Percentiles rank a stretch among this genome's conserved stretches.
phyloP scores from a whole-genome alignment of 1,284 basidiomycete genomes.

The Fomitopsis schrenkii region DNA sequence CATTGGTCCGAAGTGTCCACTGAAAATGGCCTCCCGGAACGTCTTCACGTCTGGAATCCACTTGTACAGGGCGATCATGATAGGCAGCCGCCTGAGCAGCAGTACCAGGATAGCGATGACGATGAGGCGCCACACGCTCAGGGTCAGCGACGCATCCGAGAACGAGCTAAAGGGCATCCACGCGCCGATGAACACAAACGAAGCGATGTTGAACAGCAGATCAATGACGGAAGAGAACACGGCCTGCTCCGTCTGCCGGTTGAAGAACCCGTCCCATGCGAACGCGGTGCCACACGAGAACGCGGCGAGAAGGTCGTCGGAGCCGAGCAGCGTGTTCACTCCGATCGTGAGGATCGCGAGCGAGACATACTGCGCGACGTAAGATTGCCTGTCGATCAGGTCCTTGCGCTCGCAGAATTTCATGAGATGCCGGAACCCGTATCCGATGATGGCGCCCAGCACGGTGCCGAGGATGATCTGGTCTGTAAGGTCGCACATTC shows the following conservation, averaged over 20 bases:
- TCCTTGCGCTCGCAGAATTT: conserved; percentile 89
- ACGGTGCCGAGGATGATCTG: conserved; percentile 80
- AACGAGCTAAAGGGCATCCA: conserved; percentile 91
- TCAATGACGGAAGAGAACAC: conserved; percentile 97
- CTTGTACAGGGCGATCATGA: conserved; percentile 78
- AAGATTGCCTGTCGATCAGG: conserved; percentile 94
- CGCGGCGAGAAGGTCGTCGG: conserved; percentile 90
- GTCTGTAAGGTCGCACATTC: conserved; percentile 42
- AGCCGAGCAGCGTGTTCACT: conserved; percentile 81
- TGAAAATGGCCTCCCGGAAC: conserved; percentile 81
- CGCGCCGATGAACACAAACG: conserved; percentile 91
- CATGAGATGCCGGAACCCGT: conserved; percentile 88
- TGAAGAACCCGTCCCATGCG: conserved; percentile 99
- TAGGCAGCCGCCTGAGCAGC: conserved; percentile 77
- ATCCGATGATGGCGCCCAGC: conserved; percentile 81
- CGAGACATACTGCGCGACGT: conserved; percentile 77
- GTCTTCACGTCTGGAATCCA: conserved; percentile 96
- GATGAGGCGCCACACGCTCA: conserved; percentile 81
- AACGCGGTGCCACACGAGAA: conserved; percentile 97
- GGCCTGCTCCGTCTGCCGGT: conserved; percentile 91
- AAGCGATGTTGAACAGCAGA: conserved; percentile 84
- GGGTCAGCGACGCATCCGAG: conserved; percentile 55
- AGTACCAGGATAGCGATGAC: conserved; percentile 80
- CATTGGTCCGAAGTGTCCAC: conserved; percentile 93
- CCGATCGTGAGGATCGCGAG: conserved; percentile 83